Evolutionary conservation across 2,329 filamentous ascomycete genomes (phyloP), one percentile per base, ranked within the genome.

Genomic region (Alternaria arbusti): DNA sequence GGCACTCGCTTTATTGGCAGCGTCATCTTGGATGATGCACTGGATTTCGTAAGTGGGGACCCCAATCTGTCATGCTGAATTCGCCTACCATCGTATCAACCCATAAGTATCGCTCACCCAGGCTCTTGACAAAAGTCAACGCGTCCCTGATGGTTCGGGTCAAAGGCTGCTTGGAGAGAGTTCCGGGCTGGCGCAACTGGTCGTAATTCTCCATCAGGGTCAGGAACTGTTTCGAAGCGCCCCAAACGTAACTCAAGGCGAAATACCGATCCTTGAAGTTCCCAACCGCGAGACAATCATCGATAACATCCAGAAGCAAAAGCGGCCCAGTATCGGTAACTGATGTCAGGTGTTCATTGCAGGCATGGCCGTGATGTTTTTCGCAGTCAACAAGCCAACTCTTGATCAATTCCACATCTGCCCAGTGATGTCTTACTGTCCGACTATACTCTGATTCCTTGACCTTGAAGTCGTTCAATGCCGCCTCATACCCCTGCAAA

Each of bases 241-340:
- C 61, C 56, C 61, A 63, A 4, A 63, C 61, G 22, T 63, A 59
- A 50, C 50, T 59, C 46, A 63, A 20, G 22, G 61, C 51, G 30
- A 59, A 59, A 45, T 59, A 59, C 23, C 49, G 28, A 32, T 62
- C 32, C 22, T 25, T 25, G 30, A 52, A 57, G 9, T 12, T 43
- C 26, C 25, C 40, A 28, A 51, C 32, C 11, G 52, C 36, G 20
- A 58, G 26, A n/a, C 28, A 45, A 28, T 54, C 40, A 30, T 44
- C n/a, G 15, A 40, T 49, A 13, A 58, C 54, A 50, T 63, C 60
- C 6, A 63, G 28, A 17, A 63, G 49, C 5, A 57, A n/a, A 32
- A 57, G 32, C 9, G n/a, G 15, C 11, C 20, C 30, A 17, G 6
- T n/a, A 4, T 25, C 59, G 13, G 8, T 32, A 25, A 28, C 12